These are phyloP conservation scores for Mortierella sp. DNA, from an alignment of 371 early-diverging fungal genomes.

Conservation along the genomic window DNA sequence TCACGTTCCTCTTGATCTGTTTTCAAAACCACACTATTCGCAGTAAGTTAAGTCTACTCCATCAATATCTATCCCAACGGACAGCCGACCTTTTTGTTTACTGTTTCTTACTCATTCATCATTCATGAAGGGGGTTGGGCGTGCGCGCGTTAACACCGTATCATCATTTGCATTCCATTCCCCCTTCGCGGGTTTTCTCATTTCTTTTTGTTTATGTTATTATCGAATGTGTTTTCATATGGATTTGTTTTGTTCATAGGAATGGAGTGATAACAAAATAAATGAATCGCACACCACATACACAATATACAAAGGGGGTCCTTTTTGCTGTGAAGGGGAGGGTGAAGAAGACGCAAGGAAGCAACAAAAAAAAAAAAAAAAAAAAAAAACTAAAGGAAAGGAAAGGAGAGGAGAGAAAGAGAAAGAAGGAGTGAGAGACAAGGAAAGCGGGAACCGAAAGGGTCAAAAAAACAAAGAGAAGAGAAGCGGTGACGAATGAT, in stretches of 20 bases:
- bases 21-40: background rate
- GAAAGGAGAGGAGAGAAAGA: background rate
- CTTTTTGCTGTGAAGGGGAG: background rate
- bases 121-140: background rate
- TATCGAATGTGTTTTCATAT: background rate
- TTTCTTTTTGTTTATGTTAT: background rate
- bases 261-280: background rate
- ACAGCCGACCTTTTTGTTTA: too few relatives aligned
- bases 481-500: background rate
- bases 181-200: background rate
- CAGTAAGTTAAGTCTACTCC: background rate
- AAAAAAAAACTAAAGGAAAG: background rate
- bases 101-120: background rate
- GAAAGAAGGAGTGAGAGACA: background rate
- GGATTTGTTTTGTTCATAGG: background rate
- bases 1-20: background rate
- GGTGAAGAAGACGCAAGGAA: background rate
- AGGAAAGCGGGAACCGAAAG: too few relatives aligned
- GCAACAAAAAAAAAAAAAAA: background rate
- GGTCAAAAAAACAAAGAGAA: background rate
- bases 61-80: conserved; percentile 5
- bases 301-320: background rate
- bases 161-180: background rate
- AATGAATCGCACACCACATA: background rate
- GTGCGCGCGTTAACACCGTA: background rate